Evolutionary conservation across 371 early-diverging fungal genomes (phyloP).

Genomic region (Mortierella sp.): DNA sequence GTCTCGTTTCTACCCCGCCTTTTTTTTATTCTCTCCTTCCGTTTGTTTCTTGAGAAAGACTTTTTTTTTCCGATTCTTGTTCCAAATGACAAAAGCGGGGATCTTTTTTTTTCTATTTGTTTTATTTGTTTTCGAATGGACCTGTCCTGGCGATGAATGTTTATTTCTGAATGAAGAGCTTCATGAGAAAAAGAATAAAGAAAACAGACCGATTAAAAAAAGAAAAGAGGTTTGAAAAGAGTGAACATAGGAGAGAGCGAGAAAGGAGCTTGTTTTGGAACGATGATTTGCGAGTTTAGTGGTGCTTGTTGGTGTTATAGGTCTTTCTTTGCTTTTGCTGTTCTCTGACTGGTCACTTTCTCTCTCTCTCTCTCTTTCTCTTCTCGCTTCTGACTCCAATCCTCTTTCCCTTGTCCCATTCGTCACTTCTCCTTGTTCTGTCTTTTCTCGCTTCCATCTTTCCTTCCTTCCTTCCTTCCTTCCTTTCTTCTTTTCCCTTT

Average conservation of each 20-base stretch:
- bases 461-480: background rate
- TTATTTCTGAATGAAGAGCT: background rate
- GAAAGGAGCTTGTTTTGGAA: background rate
- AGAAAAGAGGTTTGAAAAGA: too few relatives aligned
- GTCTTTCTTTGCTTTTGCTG: background rate
- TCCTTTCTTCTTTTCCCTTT: background rate
- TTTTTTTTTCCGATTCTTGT: background rate
- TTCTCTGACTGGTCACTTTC: background rate
- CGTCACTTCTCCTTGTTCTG: background rate
- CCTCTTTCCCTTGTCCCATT: background rate
- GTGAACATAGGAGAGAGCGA: background rate
- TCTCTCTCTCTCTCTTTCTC: too few relatives aligned
- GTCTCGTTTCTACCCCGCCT: background rate
- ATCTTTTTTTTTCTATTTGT: background rate
- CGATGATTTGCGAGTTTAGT: too few relatives aligned
- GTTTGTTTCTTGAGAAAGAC: background rate
- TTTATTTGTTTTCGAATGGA: background rate
- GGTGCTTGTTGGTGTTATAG: background rate
- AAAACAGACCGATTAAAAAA: background rate
- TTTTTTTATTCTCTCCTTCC: background rate
- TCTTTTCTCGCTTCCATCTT: background rate
- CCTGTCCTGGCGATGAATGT: background rate
- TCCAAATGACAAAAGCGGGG: background rate
- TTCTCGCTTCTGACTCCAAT: background rate
- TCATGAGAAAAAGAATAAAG: background rate